A percentile compares a stretch with the other conserved stretches of the same genome.
phyloP scores from a whole-genome alignment of 805 yeast species.

The Saccharomycopsis capsularis region DNA sequence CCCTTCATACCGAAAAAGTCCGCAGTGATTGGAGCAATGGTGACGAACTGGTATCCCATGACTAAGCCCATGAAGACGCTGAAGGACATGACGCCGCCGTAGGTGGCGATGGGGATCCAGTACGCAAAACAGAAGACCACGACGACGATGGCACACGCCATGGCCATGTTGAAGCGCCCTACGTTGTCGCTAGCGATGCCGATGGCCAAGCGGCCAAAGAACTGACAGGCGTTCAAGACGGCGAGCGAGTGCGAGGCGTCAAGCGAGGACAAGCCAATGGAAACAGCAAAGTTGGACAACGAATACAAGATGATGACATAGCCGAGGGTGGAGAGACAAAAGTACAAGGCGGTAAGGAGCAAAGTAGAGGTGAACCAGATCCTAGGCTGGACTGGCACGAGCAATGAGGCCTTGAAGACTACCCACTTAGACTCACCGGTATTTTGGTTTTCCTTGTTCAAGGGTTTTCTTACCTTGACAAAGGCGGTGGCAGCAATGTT shows the following conservation, averaged over 20 bases:
- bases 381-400: constrained; percentile 31
- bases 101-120: constrained; percentile 43
- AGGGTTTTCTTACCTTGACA: constrained; percentile 37
- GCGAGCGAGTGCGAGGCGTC: constrained; percentile 43
- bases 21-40: constrained; percentile 33
- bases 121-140: constrained; percentile 37
- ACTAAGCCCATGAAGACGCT: constrained; percentile 38
- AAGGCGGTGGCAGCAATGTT: constrained; percentile 36
- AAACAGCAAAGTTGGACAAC: constrained; percentile 39
- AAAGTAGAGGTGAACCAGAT: constrained; percentile 28
- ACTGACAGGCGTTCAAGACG: constrained; percentile 39
- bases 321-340: constrained; percentile 36
- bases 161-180: constrained; percentile 43
- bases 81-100: constrained; percentile 35
- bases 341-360: constrained; percentile 30
- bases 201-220: constrained; percentile 42
- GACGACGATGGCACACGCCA: constrained; percentile 30
- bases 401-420: constrained; percentile 26
- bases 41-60: constrained; percentile 41
- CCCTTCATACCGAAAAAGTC: constrained; percentile 34
- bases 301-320: constrained; percentile 42
- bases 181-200: constrained; percentile 39
- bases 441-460: constrained; percentile 14
- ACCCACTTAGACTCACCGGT: not conserved
- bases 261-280: constrained; percentile 38